Evolutionary conservation across 768 basidiomycete genomes (phyloP), one percentile per base, ranked within the genome.

Genomic region (Lactarius deliciosus): DNA sequence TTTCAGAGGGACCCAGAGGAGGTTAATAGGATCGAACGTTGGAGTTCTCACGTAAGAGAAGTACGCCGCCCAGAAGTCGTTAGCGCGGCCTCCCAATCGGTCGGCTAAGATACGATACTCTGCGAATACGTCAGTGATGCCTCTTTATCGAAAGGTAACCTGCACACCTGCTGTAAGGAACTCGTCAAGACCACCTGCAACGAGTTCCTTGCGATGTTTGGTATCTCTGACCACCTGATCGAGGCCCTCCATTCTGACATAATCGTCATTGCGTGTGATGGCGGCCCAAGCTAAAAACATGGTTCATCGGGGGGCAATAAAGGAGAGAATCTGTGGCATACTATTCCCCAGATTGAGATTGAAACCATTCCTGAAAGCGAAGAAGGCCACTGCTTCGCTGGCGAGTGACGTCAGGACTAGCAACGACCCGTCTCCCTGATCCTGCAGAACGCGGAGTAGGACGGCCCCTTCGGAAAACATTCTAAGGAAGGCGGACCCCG

Each of bases 191-290:
- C 85, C 84, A 13, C 86, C 84, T 0, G 90, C 88, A 8, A 91
- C 86, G 50, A 92, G 77, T 73, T 93, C 91, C 68, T 92, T 87
- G 22, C 90, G 83, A 72, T 92, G 88, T 28, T 72, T 66, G 20
- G 79, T 73, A 54, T 83, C 75, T 69, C 76, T 78, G 5, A 89
- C 83, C 13, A 85, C 73, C 61, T 79, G 79, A 61, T 89, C 86
- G 69, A 90, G 76, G n/a, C 91, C 91, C 72, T 88, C 81, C 75
- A 86, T 82, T 30, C 80, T 80, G 57, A 91, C 75, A 64, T 83
- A 91, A 67, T 90, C 83, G 0, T 78, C 62, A 72, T 91, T 78
- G 61, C 76, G 85, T 16, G 85, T 88, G 4, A 88, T 90, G 2
- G 90, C 90, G 38, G 86, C 89, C 89, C 89, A 92, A 5, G 86